Evolutionary conservation across 176 grass and related monocot genomes (phyloP), one percentile per base, ranked within the genome.

Genomic region (Triticum turgidum): DNA sequence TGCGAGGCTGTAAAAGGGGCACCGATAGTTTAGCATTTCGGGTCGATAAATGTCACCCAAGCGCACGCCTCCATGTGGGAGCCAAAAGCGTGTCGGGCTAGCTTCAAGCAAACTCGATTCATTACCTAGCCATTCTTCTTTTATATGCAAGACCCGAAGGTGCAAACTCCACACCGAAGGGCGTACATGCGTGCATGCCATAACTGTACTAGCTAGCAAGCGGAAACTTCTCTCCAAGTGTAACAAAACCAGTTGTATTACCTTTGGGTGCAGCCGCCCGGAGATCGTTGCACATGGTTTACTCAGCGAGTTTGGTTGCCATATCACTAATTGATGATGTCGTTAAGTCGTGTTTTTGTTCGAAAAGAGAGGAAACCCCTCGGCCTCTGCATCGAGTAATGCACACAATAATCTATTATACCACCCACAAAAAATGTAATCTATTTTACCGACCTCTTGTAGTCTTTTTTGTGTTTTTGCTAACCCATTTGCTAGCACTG

Each of bases 41-140:
- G 66, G 83, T 91, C 85, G 73, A 80, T 32, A 90, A 78, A 80
- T 42, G 70, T 54, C 17, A 32, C 64, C 72, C 52, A 37, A 82
- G 84, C 73, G 65, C 89, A 78, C 32, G 73, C 84, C 89, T 83
- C 80, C 89, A 86, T 83, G 84, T 90, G 88, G 89, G 74, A 90
- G 59, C 84, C 89, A 87, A 79, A 89, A 87, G 79, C 29, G 38
- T 14, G 38, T 54, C 44, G 30, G 61, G 41, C 20, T 76, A 54
- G 14, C 69, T 81, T 89, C 42, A 73, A 32, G 56, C 30, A 45
- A 61, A 51, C 72, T 27, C 27, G 9, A 47, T 51, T 24, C 61
- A 37, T 74, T 74, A 74, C 71, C n/a, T 66, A 30, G 70, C 4
- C 39, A 15, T 47, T 20, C 6, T 24, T 1, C 11, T 66, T 52